A percentile compares a stretch with the other conserved stretches of the same genome.
phyloP scores from a whole-genome alignment of 1,284 basidiomycete species.

The Heterobasidion occidentale region DNA sequence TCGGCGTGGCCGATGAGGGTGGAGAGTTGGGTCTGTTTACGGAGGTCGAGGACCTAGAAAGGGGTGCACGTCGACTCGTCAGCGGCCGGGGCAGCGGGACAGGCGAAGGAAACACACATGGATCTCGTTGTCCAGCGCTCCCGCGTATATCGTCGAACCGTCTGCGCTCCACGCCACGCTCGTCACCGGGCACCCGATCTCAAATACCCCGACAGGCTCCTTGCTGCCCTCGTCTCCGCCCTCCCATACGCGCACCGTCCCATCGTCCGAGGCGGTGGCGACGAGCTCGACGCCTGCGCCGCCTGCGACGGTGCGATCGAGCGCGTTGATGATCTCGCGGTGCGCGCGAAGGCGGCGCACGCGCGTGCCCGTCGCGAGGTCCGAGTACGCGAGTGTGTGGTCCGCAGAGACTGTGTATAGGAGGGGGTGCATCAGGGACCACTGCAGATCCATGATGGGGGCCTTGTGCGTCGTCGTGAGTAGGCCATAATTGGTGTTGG shows the following conservation, averaged over 20 bases:
- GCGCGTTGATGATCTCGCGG: constrained; percentile 78
- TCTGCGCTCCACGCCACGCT: constrained; percentile 88
- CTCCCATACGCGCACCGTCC: constrained; percentile 84
- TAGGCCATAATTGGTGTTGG: constrained; percentile 77
- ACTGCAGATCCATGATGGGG: constrained; percentile 74
- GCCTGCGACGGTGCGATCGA: constrained; percentile 78
- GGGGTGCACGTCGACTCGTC: too few relatives aligned
- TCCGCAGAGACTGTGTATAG: constrained; percentile 84
- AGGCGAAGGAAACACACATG: constrained; percentile 51
- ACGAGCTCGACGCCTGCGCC: constrained; percentile 79
- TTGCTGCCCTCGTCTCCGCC: constrained; percentile 71
- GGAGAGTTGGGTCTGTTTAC: constrained; percentile 74
- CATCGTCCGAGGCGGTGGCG: constrained; percentile 84
- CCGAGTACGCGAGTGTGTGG: constrained; percentile 67
- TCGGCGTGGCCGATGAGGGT: constrained; percentile 78
- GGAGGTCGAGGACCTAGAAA: constrained; percentile 74
- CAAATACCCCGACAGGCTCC: constrained; percentile 70
- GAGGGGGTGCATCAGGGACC: constrained; percentile 64
- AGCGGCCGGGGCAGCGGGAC: not conserved
- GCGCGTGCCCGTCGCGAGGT: constrained; percentile 74
- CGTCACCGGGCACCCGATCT: constrained; percentile 86
- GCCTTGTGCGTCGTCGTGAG: constrained; percentile 70
- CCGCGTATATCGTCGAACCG: constrained; percentile 81
- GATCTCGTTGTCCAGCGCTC: constrained; percentile 88
- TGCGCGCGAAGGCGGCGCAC: constrained; percentile 75